A percentile compares a stretch with the other conserved stretches of the same genome.
These are phyloP conservation scores for Fusarium siculi DNA, from an alignment of 2,329 filamentous ascomycete species.

Conservation along the genomic window DNA sequence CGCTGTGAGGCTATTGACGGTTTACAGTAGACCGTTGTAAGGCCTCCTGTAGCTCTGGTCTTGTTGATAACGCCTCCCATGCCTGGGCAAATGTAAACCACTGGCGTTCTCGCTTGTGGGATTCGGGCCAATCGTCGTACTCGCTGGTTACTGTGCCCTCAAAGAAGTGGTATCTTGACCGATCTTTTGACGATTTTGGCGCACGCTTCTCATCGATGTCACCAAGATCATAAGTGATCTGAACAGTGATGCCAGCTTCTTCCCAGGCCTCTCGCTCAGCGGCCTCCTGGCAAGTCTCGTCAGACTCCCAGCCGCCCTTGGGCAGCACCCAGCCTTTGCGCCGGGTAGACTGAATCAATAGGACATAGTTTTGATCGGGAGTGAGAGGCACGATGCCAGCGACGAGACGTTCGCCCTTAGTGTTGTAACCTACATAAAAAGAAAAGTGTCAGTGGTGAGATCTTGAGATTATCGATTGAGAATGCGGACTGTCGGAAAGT, in stretches of 20 bases:
- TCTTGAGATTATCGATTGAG: conserved; percentile 2
- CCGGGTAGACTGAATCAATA: conserved; percentile 92
- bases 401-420: conserved; percentile 92
- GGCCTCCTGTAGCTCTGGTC: conserved; percentile 90
- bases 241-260: conserved; percentile 91
- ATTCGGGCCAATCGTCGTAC: conserved; percentile 91
- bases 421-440: conserved; percentile 79
- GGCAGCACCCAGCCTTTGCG: conserved; percentile 96
- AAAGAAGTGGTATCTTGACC: conserved; percentile 79
- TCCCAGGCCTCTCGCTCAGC: conserved; percentile 96
- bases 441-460: conserved; percentile 31
- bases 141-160: conserved; percentile 90
- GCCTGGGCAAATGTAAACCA: conserved; percentile 92
- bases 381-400: conserved; percentile 94
- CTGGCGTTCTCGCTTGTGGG: conserved; percentile 86
- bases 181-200: conserved; percentile 75
- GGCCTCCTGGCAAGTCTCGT: conserved; percentile 87
- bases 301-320: conserved; percentile 97
- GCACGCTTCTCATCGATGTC: conserved; percentile 85
- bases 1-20: conserved; percentile 41
- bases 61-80: conserved; percentile 76
- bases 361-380: conserved; percentile 84
- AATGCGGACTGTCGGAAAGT: background rate
- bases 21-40: conserved; percentile 82
- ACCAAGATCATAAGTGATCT: conserved; percentile 85